A percentile compares a stretch with the other conserved stretches of the same genome.
Evolutionary conservation across 2,329 filamentous ascomycete genomes (phyloP).

Genomic region (Onygenales sp.): DNA sequence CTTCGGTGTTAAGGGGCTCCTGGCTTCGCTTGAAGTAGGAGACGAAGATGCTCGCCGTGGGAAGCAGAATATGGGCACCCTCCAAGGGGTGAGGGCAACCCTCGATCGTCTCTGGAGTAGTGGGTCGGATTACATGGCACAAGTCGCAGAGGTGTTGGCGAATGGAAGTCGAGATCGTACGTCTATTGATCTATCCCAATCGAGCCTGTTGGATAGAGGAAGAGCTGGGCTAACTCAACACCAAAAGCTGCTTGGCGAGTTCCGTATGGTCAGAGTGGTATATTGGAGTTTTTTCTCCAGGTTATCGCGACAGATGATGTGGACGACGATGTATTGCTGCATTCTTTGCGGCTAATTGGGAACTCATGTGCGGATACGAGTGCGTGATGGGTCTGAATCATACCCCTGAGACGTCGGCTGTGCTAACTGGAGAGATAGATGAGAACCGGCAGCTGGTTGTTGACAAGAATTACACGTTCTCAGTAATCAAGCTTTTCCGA

Average conservation of each 20-base stretch:
- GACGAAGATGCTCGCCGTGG: conserved; percentile 17
- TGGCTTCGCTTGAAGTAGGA: conserved; percentile 21
- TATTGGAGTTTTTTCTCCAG: conserved; percentile 33
- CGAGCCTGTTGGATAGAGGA: not conserved
- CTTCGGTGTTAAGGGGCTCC: conserved; percentile 20
- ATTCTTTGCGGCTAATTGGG: conserved; percentile 33
- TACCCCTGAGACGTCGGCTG: not conserved
- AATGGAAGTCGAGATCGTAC: conserved; percentile 35
- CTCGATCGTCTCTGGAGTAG: conserved; percentile 28
- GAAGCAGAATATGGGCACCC: conserved; percentile 12
- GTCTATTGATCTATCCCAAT: conserved; percentile 12
- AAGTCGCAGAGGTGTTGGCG: conserved; percentile 29
- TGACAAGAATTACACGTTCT: conserved; percentile 27
- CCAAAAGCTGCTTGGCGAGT: conserved; percentile 29
- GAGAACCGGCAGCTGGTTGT: conserved; percentile 33
- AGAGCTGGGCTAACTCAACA: not conserved
- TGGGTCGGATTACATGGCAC: conserved; percentile 25
- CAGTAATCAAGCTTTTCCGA: conserved; percentile 27
- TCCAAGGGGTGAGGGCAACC: conserved; percentile 20
- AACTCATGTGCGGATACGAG: conserved; percentile 39
- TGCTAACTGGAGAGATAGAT: conserved; percentile 21
- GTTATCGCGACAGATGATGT: conserved; percentile 23
- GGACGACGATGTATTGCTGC: conserved; percentile 25
- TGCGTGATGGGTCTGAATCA: conserved; percentile 9
- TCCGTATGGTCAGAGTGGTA: conserved; percentile 29